These are phyloP conservation scores for Trypethelium eluteriae DNA, from an alignment of 495 filamentous ascomycete species.

Conservation along the genomic window DNA sequence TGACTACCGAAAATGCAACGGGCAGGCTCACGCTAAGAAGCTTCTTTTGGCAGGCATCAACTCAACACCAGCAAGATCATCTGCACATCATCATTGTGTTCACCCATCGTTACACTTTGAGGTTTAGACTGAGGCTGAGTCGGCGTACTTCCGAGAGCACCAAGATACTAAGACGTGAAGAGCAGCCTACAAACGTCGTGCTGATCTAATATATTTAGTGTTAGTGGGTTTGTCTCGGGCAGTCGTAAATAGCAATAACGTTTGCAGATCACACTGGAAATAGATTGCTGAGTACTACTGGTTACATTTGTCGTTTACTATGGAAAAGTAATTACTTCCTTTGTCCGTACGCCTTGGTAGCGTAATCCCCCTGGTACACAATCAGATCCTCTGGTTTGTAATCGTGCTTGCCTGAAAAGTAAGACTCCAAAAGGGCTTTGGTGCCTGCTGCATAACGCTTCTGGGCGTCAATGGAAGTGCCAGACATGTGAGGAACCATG, in stretches of 20 bases:
- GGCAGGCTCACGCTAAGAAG: not conserved
- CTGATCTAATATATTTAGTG: not conserved
- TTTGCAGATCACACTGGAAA: not conserved
- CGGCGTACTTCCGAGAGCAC: too few relatives aligned
- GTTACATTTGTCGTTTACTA: not conserved
- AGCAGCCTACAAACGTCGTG: not conserved
- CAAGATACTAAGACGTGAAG: too few relatives aligned
- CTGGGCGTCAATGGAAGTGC: constrained; percentile 95
- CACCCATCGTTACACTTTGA: too few relatives aligned
- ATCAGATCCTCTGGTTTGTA: constrained; percentile 90
- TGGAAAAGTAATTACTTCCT: constrained; percentile 31
- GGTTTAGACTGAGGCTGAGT: too few relatives aligned
- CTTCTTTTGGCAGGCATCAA: not conserved
- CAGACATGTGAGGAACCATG: constrained; percentile 97
- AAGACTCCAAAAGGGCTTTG: constrained; percentile 84
- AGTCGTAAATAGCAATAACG: too few relatives aligned
- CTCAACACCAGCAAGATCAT: not conserved
- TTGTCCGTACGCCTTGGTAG: constrained; percentile 91
- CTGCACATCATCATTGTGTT: not conserved
- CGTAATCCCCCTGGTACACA: constrained; percentile 85
- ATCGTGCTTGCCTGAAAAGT: constrained; percentile 77
- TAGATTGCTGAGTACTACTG: not conserved
- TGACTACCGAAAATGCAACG: not conserved
- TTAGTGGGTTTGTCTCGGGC: not conserved
- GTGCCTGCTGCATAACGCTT: constrained; percentile 84